Evolutionary conservation across 495 filamentous ascomycete genomes (phyloP).

Genomic region (Penicillium nucicola): DNA sequence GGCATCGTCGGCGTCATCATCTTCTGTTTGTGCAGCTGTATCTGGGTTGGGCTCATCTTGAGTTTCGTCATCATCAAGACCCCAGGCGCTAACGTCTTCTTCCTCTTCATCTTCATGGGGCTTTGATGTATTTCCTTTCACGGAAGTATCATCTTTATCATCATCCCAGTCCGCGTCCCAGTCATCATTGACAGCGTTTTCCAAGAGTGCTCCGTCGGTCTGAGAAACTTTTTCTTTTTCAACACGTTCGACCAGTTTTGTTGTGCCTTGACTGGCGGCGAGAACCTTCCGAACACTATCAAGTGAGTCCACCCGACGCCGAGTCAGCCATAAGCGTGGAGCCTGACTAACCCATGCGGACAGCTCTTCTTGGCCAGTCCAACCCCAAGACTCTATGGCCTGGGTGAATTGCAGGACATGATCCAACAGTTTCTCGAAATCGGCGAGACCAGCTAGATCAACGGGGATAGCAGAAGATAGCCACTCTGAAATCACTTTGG

Average conservation of each 20-base stretch:
- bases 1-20: slow-evolving; percentile 54
- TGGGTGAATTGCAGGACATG: slow-evolving; percentile 60
- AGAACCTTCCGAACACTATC: slow-evolving; percentile 69
- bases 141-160: slow-evolving; percentile 46
- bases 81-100: slow-evolving; percentile 66
- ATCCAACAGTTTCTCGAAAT: slow-evolving; percentile 64
- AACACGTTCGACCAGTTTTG: slow-evolving; percentile 70
- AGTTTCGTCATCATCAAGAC: slow-evolving; percentile 51
- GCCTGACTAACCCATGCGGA: slow-evolving; percentile 77
- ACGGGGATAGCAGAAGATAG: slow-evolving; percentile 73
- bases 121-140: slow-evolving; percentile 12
- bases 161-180: slow-evolving; percentile 79
- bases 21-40: slow-evolving; percentile 15
- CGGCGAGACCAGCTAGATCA: slow-evolving; percentile 61
- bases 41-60: slow-evolving; percentile 24
- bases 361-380: slow-evolving; percentile 67
- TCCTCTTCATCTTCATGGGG: slow-evolving; percentile 50
- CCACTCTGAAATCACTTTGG: slow-evolving; percentile 67
- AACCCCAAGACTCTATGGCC: slow-evolving; percentile 57
- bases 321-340: slow-evolving; percentile 81
- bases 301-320: slow-evolving; percentile 72
- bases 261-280: slow-evolving; percentile 56
- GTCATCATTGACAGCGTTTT: slow-evolving; percentile 56
- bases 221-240: slow-evolving; percentile 77
- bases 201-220: slow-evolving; percentile 60